phyloP scores from a whole-genome alignment of 1,139 yeast genomes.

The Keqinozyma sinolaborantium region DNA sequence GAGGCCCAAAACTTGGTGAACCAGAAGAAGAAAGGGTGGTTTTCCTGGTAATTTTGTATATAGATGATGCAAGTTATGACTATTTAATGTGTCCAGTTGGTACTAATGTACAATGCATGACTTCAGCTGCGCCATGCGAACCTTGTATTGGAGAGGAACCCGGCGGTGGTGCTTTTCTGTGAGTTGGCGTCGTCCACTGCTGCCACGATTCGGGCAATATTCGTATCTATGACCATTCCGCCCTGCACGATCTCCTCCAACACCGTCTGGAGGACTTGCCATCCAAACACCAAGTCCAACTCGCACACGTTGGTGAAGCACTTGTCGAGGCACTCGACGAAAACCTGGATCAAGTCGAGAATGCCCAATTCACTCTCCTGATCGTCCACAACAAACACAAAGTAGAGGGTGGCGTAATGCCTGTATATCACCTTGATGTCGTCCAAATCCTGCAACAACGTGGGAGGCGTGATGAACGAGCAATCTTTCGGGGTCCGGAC shows the following conservation, averaged over 20 bases:
- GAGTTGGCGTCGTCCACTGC: constrained; percentile 66
- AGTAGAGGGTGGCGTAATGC: constrained; percentile 91
- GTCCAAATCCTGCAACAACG: constrained; percentile 65
- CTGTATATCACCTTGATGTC: constrained; percentile 89
- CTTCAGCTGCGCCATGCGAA: neutral
- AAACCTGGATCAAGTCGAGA: constrained; percentile 89
- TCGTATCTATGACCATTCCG: constrained; percentile 98
- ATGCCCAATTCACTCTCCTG: constrained; percentile 95
- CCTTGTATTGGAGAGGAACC: neutral
- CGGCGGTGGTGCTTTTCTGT: constrained; percentile 25
- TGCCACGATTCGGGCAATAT: constrained; percentile 75
- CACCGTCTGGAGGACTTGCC: constrained; percentile 94
- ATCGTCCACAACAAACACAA: constrained; percentile 92
- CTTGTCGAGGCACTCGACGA: constrained; percentile 89
- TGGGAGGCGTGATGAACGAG: constrained; percentile 79
- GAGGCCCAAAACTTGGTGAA: constrained; percentile 28
- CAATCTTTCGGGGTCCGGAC: constrained; percentile 71
- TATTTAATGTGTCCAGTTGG: neutral
- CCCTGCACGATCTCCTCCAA: constrained; percentile 93
- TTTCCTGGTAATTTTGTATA: constrained; percentile 13
- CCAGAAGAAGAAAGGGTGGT: constrained; percentile 29
- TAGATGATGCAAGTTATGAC: neutral
- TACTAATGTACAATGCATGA: no score
- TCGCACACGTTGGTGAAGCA: constrained; percentile 96
- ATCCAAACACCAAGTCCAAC: constrained; percentile 90